Conservation (phyloP, 805 yeast genomes). For the Cyberlindnera americana region DNA sequence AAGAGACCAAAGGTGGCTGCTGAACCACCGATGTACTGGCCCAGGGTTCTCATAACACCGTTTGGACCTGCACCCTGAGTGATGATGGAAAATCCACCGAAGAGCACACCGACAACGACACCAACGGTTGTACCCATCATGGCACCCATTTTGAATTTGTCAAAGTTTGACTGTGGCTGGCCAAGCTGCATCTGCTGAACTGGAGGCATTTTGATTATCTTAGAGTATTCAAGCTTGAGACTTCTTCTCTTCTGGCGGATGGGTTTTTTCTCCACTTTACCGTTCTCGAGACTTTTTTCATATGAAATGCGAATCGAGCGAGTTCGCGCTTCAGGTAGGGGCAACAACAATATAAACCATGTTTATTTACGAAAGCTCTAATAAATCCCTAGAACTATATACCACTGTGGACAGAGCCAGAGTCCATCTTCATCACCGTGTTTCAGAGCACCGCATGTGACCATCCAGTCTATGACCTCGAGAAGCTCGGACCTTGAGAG, state of each 20-base stretch:
- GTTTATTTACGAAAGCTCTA: no score
- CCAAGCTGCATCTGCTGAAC: constrained; percentile 58
- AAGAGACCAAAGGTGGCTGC: constrained; percentile 96
- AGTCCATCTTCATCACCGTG: constrained; percentile 37
- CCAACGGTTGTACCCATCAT: constrained; percentile 88
- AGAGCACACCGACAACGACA: constrained; percentile 89
- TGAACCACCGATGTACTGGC: constrained; percentile 94
- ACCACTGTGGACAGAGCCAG: constrained; percentile 47
- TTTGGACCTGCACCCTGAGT: constrained; percentile 98
- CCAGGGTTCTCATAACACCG: constrained; percentile 94
- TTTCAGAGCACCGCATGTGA: constrained; percentile 34
- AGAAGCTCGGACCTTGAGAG: constrained; percentile 32
- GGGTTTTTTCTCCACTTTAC: not conserved
- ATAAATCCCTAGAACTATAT: constrained; percentile 33
- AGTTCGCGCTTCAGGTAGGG: no score
- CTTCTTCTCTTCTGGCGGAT: not conserved
- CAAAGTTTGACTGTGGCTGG: constrained; percentile 81
- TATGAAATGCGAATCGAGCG: not conserved
- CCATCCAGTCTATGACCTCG: constrained; percentile 44
- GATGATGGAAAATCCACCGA: constrained; percentile 88
- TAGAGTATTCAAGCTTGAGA: not conserved
- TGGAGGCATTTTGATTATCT: constrained; percentile 38
- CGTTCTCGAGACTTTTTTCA: not conserved
- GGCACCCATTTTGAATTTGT: constrained; percentile 97
- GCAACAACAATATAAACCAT: not conserved